Percentiles rank a stretch among this genome's conserved stretches.
phyloP scores from a whole-genome alignment of 495 filamentous ascomycete genomes.

The Aspergillus diversus region DNA sequence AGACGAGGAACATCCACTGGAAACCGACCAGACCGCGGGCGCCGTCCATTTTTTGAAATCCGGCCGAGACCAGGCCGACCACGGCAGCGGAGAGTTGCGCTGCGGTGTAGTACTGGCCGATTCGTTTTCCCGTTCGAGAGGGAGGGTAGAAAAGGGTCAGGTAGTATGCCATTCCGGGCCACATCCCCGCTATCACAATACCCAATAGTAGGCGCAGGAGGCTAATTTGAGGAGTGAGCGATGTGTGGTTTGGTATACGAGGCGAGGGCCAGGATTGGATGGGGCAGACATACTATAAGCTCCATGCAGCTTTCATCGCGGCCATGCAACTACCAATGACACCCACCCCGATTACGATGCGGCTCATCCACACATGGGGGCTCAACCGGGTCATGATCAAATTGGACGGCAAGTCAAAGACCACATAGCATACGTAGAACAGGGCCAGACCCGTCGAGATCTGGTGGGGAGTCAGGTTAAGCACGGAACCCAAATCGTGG shows the following conservation, averaged over 20 bases:
- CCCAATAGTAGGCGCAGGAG: slow-evolving; percentile 84
- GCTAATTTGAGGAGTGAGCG: slow-evolving; percentile 37
- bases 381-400: slow-evolving; percentile 84
- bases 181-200: slow-evolving; percentile 89
- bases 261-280: not conserved
- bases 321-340: slow-evolving; percentile 82
- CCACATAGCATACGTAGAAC: slow-evolving; percentile 89
- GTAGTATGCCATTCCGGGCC: slow-evolving; percentile 95
- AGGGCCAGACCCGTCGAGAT: slow-evolving; percentile 81
- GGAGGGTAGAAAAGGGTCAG: slow-evolving; percentile 91
- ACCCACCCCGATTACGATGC: slow-evolving; percentile 87
- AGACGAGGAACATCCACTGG: slow-evolving; percentile 95
- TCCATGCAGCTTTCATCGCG: slow-evolving; percentile 79
- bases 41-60: slow-evolving; percentile 90
- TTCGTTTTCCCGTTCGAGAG: slow-evolving; percentile 81
- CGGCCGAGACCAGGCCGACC: slow-evolving; percentile 86
- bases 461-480: slow-evolving; percentile 70
- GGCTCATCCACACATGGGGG: slow-evolving; percentile 89
- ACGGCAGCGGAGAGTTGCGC: slow-evolving; percentile 88
- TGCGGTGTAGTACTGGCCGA: slow-evolving; percentile 88
- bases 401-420: slow-evolving; percentile 89
- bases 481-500: slow-evolving; percentile 69
- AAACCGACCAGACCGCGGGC: slow-evolving; percentile 76
- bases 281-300: slow-evolving; percentile 68
- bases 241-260: slow-evolving; percentile 1